Evolutionary conservation across 2,329 filamentous ascomycete species (phyloP), one percentile per base, ranked within the genome.

Genomic region (Ploettnerulaceae sp.): DNA sequence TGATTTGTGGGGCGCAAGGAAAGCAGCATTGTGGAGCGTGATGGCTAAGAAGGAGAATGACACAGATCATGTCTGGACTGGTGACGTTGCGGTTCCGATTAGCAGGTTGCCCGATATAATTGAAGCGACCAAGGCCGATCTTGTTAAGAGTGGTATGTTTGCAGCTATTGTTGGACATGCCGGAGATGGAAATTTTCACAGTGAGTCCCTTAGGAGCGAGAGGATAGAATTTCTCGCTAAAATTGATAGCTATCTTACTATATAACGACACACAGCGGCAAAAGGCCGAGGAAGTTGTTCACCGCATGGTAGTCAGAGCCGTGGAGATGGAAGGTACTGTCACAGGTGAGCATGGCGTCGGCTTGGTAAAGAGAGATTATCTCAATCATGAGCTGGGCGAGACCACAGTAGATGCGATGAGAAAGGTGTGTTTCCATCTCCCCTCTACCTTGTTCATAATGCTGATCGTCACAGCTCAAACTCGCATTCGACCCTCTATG

Each of bases 271-370:
- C 73, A 17, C 81, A 91, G 65, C 76, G 82, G 55, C 67, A 72
- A 48, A 74, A 77, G 45, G 84, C 84, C 2, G 84, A 89, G 60
- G 74, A 75, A 31, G 70, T 91, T 20, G 84, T 93, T 20, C 85
- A 90, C 63, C 75, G 81, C 48, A 93, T 93, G 88, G 86, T 91
- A 46, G 89, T 90, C 74, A 75, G 85, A 51, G 88, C 88, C 0
- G 81, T 94, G 38, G 85, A 89, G 68, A 77, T 89, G 70, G 87
- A 93, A 66, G 88, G 88, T 7, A 93, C 88, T 0, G 86, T 89
- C 1, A 90, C 87, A 9, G 88, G 87, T 44, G 87, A 94, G 67
- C 87, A 94, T 64, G 87, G 87, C 32, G 82, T 93, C 43, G 87
- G 87, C 5, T 70, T 94, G 37, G 84, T 91, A 47, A 94, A 94